Evolutionary conservation across 495 filamentous ascomycete species (phyloP).

Genomic region (Jackrogersella multiformis): DNA sequence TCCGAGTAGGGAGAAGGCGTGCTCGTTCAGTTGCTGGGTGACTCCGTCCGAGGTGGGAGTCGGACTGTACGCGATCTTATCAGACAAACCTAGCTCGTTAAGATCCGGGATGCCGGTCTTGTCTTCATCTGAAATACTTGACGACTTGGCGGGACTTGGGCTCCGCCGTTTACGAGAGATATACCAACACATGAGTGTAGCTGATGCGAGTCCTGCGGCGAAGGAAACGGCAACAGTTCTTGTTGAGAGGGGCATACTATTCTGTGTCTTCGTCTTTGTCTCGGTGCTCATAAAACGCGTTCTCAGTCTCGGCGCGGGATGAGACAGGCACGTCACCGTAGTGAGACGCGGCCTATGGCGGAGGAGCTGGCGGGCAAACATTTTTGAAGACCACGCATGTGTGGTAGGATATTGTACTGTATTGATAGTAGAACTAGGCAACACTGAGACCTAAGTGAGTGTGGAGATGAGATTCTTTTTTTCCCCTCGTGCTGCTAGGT

Average conservation of each 20-base stretch:
- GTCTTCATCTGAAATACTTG: neutral
- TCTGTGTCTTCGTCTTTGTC: slow-evolving; percentile 9
- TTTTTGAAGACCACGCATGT: slow-evolving; percentile 18
- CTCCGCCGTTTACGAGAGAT: slow-evolving; percentile 4
- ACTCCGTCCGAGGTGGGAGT: slow-evolving; percentile 39
- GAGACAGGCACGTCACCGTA: slow-evolving; percentile 18
- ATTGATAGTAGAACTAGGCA: neutral
- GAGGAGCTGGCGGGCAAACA: slow-evolving; percentile 31
- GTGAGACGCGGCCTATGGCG: slow-evolving; percentile 32
- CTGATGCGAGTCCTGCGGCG: slow-evolving; percentile 27
- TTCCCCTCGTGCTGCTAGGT: neutral
- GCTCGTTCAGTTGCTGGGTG: slow-evolving; percentile 42
- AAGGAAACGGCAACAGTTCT: slow-evolving; percentile 21
- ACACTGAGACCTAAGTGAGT: neutral
- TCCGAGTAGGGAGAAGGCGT: slow-evolving; percentile 44
- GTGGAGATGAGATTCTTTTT: neutral
- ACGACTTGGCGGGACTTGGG: neutral
- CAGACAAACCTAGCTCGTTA: slow-evolving; percentile 35
- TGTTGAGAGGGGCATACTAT: slow-evolving; percentile 6
- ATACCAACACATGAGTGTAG: slow-evolving; percentile 18
- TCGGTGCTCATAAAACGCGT: slow-evolving; percentile 39
- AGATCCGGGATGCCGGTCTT: slow-evolving; percentile 35
- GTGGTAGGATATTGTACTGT: neutral
- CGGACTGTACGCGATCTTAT: slow-evolving; percentile 37
- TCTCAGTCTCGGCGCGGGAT: slow-evolving; percentile 4